A percentile compares a stretch with the other conserved stretches of the same genome.
These are phyloP conservation scores for Rossbeevera mucosa DNA, from an alignment of 768 basidiomycete genomes.

Conservation along the genomic window DNA sequence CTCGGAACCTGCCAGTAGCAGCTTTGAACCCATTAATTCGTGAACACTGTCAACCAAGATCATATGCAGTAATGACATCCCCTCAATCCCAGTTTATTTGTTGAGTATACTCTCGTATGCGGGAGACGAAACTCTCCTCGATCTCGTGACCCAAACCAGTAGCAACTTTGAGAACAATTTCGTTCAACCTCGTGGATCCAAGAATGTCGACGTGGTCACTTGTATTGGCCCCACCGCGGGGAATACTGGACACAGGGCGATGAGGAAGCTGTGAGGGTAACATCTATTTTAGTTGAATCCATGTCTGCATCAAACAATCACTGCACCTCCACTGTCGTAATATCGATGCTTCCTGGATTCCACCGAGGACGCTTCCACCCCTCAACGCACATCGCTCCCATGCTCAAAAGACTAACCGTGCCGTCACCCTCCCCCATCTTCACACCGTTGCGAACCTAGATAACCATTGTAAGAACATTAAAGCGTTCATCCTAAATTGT, in stretches of 20 bases:
- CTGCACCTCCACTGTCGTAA: slow-evolving; percentile 82
- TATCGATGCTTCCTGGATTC: slow-evolving; percentile 87
- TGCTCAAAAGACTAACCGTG: slow-evolving; percentile 77
- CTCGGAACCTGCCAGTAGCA: background rate
- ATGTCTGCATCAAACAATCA: background rate
- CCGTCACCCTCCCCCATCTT: slow-evolving; percentile 95
- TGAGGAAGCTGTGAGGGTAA: slow-evolving; percentile 63
- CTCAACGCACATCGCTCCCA: slow-evolving; percentile 95
- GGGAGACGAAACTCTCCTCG: slow-evolving; percentile 64
- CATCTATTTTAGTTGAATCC: slow-evolving; percentile 2
- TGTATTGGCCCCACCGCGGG: slow-evolving; percentile 87
- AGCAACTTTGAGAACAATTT: slow-evolving; percentile 86
- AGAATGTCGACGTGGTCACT: slow-evolving; percentile 87
- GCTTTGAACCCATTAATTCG: slow-evolving; percentile 1
- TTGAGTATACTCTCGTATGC: slow-evolving; percentile 70
- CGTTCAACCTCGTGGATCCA: slow-evolving; percentile 77
- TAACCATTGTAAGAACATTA: background rate
- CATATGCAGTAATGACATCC: background rate
- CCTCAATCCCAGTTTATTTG: slow-evolving; percentile 74
- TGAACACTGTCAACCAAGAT: background rate
- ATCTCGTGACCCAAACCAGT: slow-evolving; percentile 77
- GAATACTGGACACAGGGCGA: slow-evolving; percentile 64
- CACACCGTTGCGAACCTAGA: slow-evolving; percentile 73
- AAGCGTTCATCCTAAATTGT: background rate
- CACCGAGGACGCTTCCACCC: slow-evolving; percentile 87